phyloP scores from a whole-genome alignment of 495 filamentous ascomycete species.

The Penicillium turbatum region DNA sequence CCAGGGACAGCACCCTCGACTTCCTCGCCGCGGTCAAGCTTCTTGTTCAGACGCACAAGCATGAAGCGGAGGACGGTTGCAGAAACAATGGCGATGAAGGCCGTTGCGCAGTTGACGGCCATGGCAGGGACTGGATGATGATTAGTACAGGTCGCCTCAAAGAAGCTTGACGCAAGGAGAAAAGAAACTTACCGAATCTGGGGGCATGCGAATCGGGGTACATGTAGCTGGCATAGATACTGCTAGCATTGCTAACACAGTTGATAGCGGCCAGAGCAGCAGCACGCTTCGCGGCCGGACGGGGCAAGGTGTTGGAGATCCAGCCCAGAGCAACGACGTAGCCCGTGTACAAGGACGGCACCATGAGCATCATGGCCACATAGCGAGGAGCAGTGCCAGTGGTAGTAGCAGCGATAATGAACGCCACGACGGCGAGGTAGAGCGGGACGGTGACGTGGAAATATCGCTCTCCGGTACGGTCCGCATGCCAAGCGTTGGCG shows the following conservation, averaged over 20 bases:
- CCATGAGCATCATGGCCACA: conserved; percentile 83
- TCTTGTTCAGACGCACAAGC: conserved; percentile 66
- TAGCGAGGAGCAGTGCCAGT: conserved; percentile 63
- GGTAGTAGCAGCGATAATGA: conserved; percentile 71
- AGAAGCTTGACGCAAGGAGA: too few species aligned
- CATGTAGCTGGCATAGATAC: conserved; percentile 72
- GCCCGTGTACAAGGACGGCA: conserved; percentile 45
- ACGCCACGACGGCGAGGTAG: conserved; percentile 63
- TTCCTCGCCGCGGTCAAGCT: conserved; percentile 54
- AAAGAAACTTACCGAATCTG: conserved; percentile 38
- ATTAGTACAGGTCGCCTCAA: too few species aligned
- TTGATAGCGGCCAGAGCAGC: conserved; percentile 80
- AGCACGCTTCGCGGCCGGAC: conserved; percentile 81
- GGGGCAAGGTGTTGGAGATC: conserved; percentile 75
- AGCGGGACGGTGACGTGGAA: conserved; percentile 69
- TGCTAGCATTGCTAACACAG: conserved; percentile 66
- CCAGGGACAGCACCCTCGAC: conserved; percentile 46
- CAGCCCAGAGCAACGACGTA: conserved; percentile 73
- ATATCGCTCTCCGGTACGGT: conserved; percentile 74
- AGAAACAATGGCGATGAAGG: conserved; percentile 59
- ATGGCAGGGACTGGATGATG: conserved; percentile 63
- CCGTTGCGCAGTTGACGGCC: conserved; percentile 67
- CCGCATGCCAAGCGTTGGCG: conserved; percentile 72
- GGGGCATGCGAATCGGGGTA: conserved; percentile 47
- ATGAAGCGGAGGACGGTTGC: conserved; percentile 63